Conservation (phyloP, 768 basidiomycete genomes). For the Kwoniella dejecticola region DNA sequence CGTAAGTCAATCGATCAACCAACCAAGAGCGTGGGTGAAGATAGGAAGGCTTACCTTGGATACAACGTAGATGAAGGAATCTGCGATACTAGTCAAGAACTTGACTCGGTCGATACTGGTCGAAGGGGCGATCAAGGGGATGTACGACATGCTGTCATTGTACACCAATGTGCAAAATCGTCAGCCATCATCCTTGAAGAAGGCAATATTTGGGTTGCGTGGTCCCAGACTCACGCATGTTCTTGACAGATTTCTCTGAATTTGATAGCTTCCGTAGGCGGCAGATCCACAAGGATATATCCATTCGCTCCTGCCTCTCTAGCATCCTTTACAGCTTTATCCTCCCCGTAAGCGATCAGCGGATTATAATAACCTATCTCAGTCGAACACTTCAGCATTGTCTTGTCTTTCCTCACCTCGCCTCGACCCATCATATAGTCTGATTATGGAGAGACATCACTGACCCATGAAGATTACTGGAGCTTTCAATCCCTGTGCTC, state of each 20-base stretch:
- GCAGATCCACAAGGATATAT: constrained; percentile 95
- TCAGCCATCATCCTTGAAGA: too few relatives aligned
- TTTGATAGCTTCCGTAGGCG: constrained; percentile 89
- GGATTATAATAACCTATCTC: constrained; percentile 93
- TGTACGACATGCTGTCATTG: constrained; percentile 81
- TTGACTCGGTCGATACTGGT: constrained; percentile 83
- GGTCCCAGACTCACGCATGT: constrained; percentile 64
- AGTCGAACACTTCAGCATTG: too few relatives aligned
- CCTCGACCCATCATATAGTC: too few relatives aligned
- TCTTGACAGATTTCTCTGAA: constrained; percentile 86
- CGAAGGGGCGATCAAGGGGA: constrained; percentile 93
- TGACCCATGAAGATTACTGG: constrained; percentile 98
- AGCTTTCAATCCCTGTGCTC: constrained; percentile 74
- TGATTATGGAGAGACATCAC: too few relatives aligned
- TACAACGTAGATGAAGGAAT: constrained; percentile 97
- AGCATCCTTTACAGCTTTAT: constrained; percentile 88
- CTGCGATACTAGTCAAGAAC: constrained; percentile 89
- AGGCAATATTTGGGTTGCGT: too few relatives aligned
- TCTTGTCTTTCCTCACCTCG: too few relatives aligned
- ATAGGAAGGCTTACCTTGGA: constrained; percentile 68
- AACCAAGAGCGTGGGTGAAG: too few relatives aligned
- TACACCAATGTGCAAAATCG: too few relatives aligned
- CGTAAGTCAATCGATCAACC: too few relatives aligned
- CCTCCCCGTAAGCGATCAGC: constrained; percentile 90
- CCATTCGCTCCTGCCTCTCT: constrained; percentile 90